Base-by-base conservation (phyloP, 495 filamentous ascomycete species). In the Podospora australis region DNA sequence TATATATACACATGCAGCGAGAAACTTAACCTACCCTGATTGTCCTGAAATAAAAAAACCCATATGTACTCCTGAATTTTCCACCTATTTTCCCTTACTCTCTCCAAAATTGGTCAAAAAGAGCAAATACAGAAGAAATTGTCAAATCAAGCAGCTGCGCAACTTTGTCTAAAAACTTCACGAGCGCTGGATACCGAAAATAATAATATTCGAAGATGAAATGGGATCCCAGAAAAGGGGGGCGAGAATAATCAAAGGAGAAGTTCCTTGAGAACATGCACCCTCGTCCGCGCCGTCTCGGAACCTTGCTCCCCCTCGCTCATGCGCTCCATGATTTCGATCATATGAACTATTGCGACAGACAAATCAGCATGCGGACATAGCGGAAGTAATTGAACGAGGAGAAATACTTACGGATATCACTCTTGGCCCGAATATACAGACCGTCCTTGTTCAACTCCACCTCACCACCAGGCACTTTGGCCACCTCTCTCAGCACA, bases 281-380 rank as follows among this genome's bases (percentile, higher is more conserved):
- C 72, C 44, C 79, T 68, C 25, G 78, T 81, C 52, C 68, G 59
- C 8, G 78, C 77, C 22, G 79, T 78, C 13, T 73, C 64, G 24
- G 71, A 71, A 0, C 66, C 71, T 19, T 74, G 59, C 3, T 79
- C 75, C 13, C 72, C 70, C 13, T 76, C 69, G 34, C 71, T 69
- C 67, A 75, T 79, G 21, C 59, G 49, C 48, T 73, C 65, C 69
- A 82, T 68, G 9, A 83, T 78, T 39, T 78, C 67, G 30, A 82
- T 73, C 79, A 82, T 82, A 22, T 64, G 62, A 21, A 62, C 76
- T 79, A 29, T 32, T 23, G 0, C 3, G 10, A 20, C 2, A n/a
- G 39, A 23, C 23, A 10, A 34, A 28, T 28, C 25, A 34, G n/a
- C n/a, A 45, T 34, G 11, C 9, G 8, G n/a, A n/a, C 6, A 13